These are phyloP conservation scores for Boletus rex-veris DNA, from an alignment of 768 basidiomycete species.

Conservation along the genomic window DNA sequence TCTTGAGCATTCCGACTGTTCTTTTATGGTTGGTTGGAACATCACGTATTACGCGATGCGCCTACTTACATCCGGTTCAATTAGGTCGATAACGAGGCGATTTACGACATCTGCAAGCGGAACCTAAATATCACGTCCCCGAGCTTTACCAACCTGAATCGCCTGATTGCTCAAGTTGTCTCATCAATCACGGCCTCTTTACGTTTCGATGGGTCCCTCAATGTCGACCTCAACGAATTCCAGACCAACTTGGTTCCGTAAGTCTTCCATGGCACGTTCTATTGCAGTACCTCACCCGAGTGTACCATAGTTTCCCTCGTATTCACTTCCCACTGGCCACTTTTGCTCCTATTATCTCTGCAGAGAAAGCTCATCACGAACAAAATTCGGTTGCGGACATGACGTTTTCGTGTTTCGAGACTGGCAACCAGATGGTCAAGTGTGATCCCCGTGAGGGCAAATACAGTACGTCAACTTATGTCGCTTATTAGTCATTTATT, in stretches of 20 bases:
- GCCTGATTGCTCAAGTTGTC: constrained; percentile 97
- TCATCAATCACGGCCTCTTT: constrained; percentile 95
- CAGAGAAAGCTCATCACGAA: constrained; percentile 93
- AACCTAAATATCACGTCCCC: constrained; percentile 84
- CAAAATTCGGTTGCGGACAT: constrained; percentile 98
- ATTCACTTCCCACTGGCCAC: constrained; percentile 99
- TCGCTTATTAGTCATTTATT: not conserved
- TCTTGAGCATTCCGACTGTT: constrained; percentile 98
- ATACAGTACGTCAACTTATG: constrained; percentile 47
- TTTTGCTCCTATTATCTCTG: constrained; percentile 91
- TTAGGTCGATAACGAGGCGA: constrained; percentile 82
- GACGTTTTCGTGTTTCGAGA: constrained; percentile 89
- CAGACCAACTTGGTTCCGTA: constrained; percentile 98
- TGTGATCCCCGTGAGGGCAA: constrained; percentile 78
- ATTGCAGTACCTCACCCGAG: not conserved
- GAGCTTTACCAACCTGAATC: constrained; percentile 91
- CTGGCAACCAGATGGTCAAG: constrained; percentile 77
- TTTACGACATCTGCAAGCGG: constrained; percentile 79
- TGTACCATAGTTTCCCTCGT: constrained; percentile 74
- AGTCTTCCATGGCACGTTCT: constrained; percentile 32
- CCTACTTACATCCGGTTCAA: constrained; percentile 4
- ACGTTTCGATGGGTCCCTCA: constrained; percentile 61
- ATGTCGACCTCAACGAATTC: constrained; percentile 90
- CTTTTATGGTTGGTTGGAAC: constrained; percentile 77
- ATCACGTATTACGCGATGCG: constrained; percentile 1